phyloP scores from a whole-genome alignment of 1,284 basidiomycete species.

The Cryptococcus deneoformans region DNA sequence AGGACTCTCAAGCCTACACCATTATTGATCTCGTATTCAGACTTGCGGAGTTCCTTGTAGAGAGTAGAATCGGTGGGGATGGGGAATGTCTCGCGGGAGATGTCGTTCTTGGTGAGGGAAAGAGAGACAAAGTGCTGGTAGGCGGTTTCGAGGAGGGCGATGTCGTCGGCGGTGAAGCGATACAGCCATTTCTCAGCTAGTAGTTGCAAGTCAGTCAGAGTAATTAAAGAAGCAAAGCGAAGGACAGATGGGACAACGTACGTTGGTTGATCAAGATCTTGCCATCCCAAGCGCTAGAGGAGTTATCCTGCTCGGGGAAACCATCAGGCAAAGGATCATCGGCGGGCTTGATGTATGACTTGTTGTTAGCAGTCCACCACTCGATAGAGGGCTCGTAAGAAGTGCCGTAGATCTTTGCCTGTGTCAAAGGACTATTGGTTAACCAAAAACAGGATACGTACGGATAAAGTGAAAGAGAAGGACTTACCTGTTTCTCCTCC shows the following conservation, averaged over 20 bases:
- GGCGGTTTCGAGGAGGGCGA: conserved; percentile 15
- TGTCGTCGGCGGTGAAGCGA: conserved; percentile 19
- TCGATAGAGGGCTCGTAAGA: conserved; percentile 20
- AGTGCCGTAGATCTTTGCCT: conserved; percentile 18
- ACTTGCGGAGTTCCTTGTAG: conserved; percentile 10
- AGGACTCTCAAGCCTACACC: conserved; percentile 27
- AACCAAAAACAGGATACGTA: background rate
- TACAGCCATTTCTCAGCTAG: conserved; percentile 27
- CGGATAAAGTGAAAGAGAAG: conserved; percentile 7
- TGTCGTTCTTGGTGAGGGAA: conserved; percentile 15
- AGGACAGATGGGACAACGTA: conserved; percentile 6
- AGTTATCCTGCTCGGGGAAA: conserved; percentile 16
- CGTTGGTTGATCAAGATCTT: conserved; percentile 24
- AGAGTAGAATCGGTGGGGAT: conserved; percentile 16
- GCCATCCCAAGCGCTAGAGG: conserved; percentile 24
- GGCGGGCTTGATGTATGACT: conserved; percentile 13
- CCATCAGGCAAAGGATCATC: conserved; percentile 22
- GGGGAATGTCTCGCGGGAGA: conserved; percentile 21
- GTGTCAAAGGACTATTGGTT: background rate
- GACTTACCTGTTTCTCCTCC: background rate
- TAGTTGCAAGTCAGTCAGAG: background rate
- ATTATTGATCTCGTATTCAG: conserved; percentile 15
- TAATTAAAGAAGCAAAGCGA: too few relatives aligned
- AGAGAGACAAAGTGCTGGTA: conserved; percentile 23
- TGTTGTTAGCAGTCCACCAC: conserved; percentile 24